Conservation (phyloP, 768 basidiomycete species). For the Hericium erinaceus region DNA sequence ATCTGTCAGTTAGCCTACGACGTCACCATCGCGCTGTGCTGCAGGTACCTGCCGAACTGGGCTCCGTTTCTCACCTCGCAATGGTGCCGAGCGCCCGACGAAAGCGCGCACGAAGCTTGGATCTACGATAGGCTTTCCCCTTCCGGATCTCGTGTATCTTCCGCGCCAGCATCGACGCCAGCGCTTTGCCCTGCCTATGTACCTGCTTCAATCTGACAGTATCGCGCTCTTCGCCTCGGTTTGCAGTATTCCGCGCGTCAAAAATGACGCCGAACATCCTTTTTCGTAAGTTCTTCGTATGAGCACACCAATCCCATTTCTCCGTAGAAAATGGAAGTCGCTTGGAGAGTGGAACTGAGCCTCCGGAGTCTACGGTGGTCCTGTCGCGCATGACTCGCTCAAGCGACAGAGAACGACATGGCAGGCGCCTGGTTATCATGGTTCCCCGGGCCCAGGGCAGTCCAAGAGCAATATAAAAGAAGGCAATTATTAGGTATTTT, state of each 20-base stretch:
- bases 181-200: not conserved
- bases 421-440: not conserved
- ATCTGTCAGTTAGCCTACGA: no score
- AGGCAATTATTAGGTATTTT: not conserved
- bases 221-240: not conserved
- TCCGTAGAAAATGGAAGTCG: not conserved
- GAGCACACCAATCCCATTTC: not conserved
- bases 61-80: no score
- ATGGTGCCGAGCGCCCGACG: no score
- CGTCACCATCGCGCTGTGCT: no score
- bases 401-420: not conserved
- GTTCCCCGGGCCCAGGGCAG: not conserved
- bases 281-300: not conserved
- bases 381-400: not conserved
- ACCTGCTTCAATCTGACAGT: not conserved
- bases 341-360: not conserved
- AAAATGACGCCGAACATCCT: no score
- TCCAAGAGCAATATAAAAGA: not conserved
- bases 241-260: not conserved
- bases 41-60: no score
- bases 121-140: no score
- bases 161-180: no score
- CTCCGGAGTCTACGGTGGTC: not conserved
- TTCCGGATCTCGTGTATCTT: no score
- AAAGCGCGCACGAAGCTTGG: no score